phyloP scores from a whole-genome alignment of 208 protist genomes.

The Leishmania mexicana region DNA sequence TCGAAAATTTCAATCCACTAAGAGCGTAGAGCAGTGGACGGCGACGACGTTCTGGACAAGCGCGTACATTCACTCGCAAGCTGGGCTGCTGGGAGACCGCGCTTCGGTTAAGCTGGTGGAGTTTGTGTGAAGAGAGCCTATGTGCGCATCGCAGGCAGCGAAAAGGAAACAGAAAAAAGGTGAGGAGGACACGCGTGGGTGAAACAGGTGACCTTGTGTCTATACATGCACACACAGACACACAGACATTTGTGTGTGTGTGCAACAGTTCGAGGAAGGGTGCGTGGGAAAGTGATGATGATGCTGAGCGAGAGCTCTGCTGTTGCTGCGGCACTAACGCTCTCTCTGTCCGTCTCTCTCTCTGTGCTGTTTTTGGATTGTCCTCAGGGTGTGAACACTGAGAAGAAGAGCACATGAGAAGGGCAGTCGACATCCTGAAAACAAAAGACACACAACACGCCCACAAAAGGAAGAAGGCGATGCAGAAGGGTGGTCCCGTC shows the following conservation, averaged over 20 bases:
- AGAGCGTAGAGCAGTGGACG: constrained; percentile 73
- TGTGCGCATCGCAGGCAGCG: background rate
- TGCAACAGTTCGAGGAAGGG: background rate
- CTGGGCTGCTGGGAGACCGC: constrained; percentile 58
- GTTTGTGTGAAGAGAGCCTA: constrained; percentile 29
- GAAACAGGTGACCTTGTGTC: background rate
- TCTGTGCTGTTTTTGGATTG: background rate
- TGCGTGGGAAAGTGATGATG: background rate
- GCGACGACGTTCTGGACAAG: constrained; percentile 78
- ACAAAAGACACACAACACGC: background rate
- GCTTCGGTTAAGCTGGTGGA: constrained; percentile 68
- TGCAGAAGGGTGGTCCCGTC: background rate
- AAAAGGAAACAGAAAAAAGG: background rate
- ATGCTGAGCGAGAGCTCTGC: background rate
- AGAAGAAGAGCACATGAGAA: background rate
- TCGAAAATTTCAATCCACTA: constrained; percentile 65
- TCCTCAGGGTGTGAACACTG: background rate
- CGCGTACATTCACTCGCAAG: constrained; percentile 52
- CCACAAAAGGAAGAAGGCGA: background rate
- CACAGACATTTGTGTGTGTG: background rate
- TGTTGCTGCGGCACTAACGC: background rate
- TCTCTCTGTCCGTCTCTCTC: background rate
- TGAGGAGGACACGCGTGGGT: background rate
- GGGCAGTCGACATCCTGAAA: background rate
- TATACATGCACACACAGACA: background rate